Evolutionary conservation across 1,284 basidiomycete species (phyloP), one percentile per base, ranked within the genome.

Genomic region (Irpex rosettiformis): DNA sequence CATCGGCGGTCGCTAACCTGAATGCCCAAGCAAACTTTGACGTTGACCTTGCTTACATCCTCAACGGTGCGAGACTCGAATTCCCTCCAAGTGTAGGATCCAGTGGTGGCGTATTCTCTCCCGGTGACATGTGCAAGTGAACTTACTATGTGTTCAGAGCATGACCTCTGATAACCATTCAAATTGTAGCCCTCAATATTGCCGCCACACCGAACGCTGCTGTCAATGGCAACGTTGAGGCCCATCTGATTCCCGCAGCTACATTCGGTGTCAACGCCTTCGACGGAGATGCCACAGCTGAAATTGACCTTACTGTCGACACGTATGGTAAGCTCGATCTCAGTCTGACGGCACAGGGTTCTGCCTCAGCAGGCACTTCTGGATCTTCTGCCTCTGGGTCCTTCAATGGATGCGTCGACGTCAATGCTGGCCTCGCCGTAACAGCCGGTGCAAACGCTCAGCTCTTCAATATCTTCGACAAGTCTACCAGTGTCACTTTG

Each of bases 221-320:
- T 7, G 72, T 76, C 10, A 74, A 70, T 0, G 80, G 77, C 5
- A 72, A 69, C 2, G 59, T 83, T 40, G 66, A 69, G 22, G 79
- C 77, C 3, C 80, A 83, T 64, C 67, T 83, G 49, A 82, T 80
- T 55, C 82, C 82, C 1, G 71, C 71, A 6, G 70, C 70, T 57
- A 45, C 25, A 30, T 64, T 80, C 47, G 76, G 75, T 3, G 62
- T 82, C 27, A 66, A 65, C 0, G 76, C 75, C 1, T 66, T 81
- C 0, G 69, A 62, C 11, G 66, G 66, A 21, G 33, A 8, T 37
- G 71, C 70, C 2, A 54, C 71, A 3, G 73, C 77, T 13, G 65
- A 65, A 3, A 64, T 80, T 8, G 79, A 75, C 68, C 62, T 81
- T 28, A 67, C 74, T 11, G 66, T 81, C 29, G 79, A 82, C 61